These are phyloP conservation scores for Phytophthora constricta DNA, from an alignment of 352 stramenopile genomes.

Conservation along the genomic window DNA sequence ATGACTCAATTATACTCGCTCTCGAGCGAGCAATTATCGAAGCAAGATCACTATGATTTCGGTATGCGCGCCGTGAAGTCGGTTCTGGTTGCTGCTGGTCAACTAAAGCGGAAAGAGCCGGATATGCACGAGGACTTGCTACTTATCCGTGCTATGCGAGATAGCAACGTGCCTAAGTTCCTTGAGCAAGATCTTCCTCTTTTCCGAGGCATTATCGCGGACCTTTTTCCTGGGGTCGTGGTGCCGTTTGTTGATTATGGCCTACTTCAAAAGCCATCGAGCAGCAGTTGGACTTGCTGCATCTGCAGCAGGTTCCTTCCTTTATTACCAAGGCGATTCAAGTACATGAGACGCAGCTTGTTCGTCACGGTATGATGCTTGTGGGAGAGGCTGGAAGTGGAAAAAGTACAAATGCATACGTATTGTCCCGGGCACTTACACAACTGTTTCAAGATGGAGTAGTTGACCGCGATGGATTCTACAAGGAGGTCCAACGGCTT, in stretches of 20 bases:
- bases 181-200: conserved; percentile 94
- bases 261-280: conserved; percentile 91
- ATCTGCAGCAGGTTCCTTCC: conserved; percentile 85
- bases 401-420: conserved; percentile 88
- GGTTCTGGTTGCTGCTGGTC: conserved; percentile 93
- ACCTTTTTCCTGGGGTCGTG: conserved; percentile 94
- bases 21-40: conserved; percentile 93
- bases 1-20: conserved; percentile 95
- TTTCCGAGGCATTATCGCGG: conserved; percentile 94
- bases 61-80: conserved; percentile 95
- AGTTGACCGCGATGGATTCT: conserved; percentile 86
- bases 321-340: conserved; percentile 91
- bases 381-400: conserved; percentile 91
- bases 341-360: conserved; percentile 91
- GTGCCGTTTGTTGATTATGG: conserved; percentile 96
- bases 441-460: conserved; percentile 83
- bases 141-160: conserved; percentile 95
- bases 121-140: conserved; percentile 95
- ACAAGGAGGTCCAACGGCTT: conserved; percentile 86
- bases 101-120: conserved; percentile 94
- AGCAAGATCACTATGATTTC: conserved; percentile 96
- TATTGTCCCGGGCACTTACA: conserved; percentile 76
- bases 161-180: conserved; percentile 97
- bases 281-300: conserved; percentile 71
- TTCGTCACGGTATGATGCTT: conserved; percentile 95